Percentiles rank a stretch among this genome's conserved stretches.
Conservation (phyloP, 305 asterid species). For the Vinca major region DNA sequence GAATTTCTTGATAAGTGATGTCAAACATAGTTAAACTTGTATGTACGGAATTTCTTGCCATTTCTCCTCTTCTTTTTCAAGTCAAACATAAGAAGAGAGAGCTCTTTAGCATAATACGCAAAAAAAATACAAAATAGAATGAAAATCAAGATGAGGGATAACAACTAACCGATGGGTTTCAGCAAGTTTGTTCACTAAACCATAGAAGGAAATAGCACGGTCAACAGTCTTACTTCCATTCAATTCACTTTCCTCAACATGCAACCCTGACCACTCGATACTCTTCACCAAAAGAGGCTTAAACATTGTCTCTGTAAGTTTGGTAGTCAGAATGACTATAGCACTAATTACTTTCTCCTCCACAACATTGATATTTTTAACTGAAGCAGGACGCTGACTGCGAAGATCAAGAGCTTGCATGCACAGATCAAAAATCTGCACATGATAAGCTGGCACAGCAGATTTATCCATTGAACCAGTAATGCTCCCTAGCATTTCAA, state of each 20-base stretch:
- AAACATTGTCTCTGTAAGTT: constrained; percentile 77
- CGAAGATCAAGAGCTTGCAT: constrained; percentile 89
- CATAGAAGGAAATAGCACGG: constrained; percentile 72
- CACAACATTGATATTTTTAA: constrained; percentile 44
- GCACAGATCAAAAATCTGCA: constrained; percentile 67
- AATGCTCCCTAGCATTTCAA: constrained; percentile 65
- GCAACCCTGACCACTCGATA: constrained; percentile 76
- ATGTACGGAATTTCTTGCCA: not conserved
- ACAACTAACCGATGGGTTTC: constrained; percentile 67
- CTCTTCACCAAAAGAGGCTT: constrained; percentile 75
- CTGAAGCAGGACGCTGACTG: constrained; percentile 45
- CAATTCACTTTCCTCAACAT: constrained; percentile 33
- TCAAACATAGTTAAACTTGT: not conserved
- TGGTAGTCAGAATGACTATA: constrained; percentile 58
- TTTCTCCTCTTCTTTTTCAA: not conserved
- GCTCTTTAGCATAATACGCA: not conserved
- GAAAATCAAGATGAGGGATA: not conserved
- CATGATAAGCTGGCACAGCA: constrained; percentile 57
- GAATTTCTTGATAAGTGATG: not conserved
- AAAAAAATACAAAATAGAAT: not conserved
- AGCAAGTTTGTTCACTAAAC: constrained; percentile 67
- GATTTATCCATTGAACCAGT: constrained; percentile 71
- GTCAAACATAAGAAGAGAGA: too few relatives aligned
- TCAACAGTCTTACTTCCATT: constrained; percentile 27
- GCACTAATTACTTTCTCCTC: constrained; percentile 62